Evolutionary conservation across 345 rosid genomes (phyloP).

Genomic region (Moricandia moricandioides): DNA sequence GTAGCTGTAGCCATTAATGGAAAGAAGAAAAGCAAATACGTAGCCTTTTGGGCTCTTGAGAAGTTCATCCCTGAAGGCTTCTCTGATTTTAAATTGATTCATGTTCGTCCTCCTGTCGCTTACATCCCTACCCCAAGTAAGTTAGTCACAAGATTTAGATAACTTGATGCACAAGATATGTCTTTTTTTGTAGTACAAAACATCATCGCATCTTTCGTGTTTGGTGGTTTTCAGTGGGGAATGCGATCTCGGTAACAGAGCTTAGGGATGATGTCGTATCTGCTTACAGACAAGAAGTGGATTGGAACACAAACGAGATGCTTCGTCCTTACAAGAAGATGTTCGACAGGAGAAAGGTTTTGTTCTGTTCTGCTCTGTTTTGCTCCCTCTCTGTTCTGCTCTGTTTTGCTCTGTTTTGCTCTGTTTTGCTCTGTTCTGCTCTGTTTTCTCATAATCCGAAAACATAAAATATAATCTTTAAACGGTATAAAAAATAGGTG

Average conservation of each 20-base stretch:
- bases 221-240: conserved; percentile 57
- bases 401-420: not conserved
- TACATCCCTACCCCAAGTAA: conserved; percentile 88
- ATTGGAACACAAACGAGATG: conserved; percentile 54
- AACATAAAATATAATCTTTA: not conserved
- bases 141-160: conserved; percentile 7
- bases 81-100: conserved; percentile 57
- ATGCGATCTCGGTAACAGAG: conserved; percentile 63
- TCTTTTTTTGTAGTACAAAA: too few relatives aligned
- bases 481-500: conserved; percentile 16
- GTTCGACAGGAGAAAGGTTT: conserved; percentile 56
- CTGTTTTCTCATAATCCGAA: not conserved
- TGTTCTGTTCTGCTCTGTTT: not conserved
- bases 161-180: too few relatives aligned
- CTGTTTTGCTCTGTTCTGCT: not conserved
- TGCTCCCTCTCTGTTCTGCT: not conserved
- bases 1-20: conserved; percentile 76
- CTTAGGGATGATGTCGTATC: conserved; percentile 72
- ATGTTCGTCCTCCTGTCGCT: conserved; percentile 59
- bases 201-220: too few relatives aligned
- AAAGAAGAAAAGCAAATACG: conserved; percentile 52
- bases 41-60: conserved; percentile 54
- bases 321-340: conserved; percentile 70
- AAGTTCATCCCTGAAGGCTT: conserved; percentile 55
- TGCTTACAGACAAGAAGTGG: conserved; percentile 74